These are phyloP conservation scores for Phytopythium aichiense DNA, from an alignment of 352 stramenopile genomes.

Conservation along the genomic window DNA sequence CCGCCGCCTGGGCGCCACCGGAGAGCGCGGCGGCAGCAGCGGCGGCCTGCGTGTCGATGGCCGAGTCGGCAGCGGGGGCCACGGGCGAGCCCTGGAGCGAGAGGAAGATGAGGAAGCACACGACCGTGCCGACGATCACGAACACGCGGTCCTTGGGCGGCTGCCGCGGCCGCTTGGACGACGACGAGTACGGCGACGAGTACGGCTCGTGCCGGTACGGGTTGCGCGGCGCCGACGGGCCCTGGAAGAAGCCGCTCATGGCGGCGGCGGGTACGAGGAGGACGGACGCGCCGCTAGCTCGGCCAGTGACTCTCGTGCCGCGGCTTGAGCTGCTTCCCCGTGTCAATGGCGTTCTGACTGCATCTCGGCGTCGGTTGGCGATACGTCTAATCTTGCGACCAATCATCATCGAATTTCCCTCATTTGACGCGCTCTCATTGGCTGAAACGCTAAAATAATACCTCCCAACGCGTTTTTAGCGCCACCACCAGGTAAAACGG, in stretches of 20 bases:
- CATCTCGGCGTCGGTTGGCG: not conserved
- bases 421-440: not conserved
- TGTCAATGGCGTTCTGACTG: not conserved
- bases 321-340: not conserved
- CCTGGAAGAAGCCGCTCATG: slow-evolving; percentile 47
- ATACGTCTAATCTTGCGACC: not conserved
- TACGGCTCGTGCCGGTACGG: slow-evolving; percentile 72
- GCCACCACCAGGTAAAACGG: too few species aligned
- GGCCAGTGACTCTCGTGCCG: too few species aligned
- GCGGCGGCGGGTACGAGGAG: not conserved
- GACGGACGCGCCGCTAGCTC: too few species aligned
- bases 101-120: slow-evolving; percentile 67
- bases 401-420: not conserved
- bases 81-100: slow-evolving; percentile 34
- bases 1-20: slow-evolving; percentile 12
- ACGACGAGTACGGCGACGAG: slow-evolving; percentile 4
- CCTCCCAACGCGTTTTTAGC: not conserved
- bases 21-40: slow-evolving; percentile 26
- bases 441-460: not conserved
- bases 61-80: not conserved
- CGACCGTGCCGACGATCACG: slow-evolving; percentile 55
- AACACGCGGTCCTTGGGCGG: slow-evolving; percentile 40
- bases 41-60: slow-evolving; percentile 32
- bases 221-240: slow-evolving; percentile 52
- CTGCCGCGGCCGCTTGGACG: slow-evolving; percentile 3